Percentiles rank a stretch among this genome's conserved stretches.
phyloP scores from a whole-genome alignment of 176 grass and related monocot species.

The Oryza longistaminata region DNA sequence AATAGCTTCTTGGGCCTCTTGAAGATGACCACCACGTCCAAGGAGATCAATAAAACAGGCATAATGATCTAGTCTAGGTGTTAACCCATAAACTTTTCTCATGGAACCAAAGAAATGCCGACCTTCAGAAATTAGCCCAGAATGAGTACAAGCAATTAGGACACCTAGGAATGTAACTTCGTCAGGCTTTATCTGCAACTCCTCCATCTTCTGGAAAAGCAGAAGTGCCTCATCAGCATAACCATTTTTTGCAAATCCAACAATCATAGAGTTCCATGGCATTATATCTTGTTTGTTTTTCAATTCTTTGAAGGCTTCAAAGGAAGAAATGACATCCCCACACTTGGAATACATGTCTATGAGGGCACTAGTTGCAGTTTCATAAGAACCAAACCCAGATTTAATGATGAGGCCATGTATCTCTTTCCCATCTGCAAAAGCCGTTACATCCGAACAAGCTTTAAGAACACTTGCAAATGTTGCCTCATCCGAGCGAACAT shows the following conservation, averaged over 20 bases:
- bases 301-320: slow-evolving; percentile 58
- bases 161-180: slow-evolving; percentile 66
- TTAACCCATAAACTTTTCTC: slow-evolving; percentile 41
- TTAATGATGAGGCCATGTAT: slow-evolving; percentile 60
- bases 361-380: slow-evolving; percentile 51
- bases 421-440: slow-evolving; percentile 50
- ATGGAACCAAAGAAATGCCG: slow-evolving; percentile 55
- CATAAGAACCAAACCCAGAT: slow-evolving; percentile 59
- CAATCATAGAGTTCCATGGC: slow-evolving; percentile 75
- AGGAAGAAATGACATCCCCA: slow-evolving; percentile 57
- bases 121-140: slow-evolving; percentile 58
- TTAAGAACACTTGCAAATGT: slow-evolving; percentile 71
- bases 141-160: slow-evolving; percentile 63
- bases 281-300: slow-evolving; percentile 53
- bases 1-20: slow-evolving; percentile 65
- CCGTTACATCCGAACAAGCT: slow-evolving; percentile 58
- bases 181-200: slow-evolving; percentile 53
- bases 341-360: slow-evolving; percentile 82
- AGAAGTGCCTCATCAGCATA: slow-evolving; percentile 52
- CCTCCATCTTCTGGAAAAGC: slow-evolving; percentile 62
- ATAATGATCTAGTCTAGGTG: slow-evolving; percentile 65
- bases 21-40: slow-evolving; percentile 63
- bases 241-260: slow-evolving; percentile 76
- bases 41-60: slow-evolving; percentile 74
- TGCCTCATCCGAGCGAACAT: slow-evolving; percentile 52